Conservation (phyloP, 2,329 filamentous ascomycete genomes). For the Fusarium austroafricanum region DNA sequence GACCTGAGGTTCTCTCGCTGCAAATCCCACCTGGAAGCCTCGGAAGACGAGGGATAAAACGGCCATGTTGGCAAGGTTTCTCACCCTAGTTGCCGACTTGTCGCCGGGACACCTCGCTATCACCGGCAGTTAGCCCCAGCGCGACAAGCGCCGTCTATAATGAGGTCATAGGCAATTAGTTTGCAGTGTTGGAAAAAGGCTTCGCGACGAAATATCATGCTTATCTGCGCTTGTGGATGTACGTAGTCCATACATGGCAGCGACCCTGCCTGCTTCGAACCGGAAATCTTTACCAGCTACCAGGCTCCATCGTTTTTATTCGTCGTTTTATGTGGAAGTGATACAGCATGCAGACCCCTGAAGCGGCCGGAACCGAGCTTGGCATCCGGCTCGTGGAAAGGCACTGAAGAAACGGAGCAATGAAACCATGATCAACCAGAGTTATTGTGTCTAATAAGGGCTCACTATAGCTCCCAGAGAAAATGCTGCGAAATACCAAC, state of each 20-base stretch:
- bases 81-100: slow-evolving; percentile 40
- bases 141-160: slow-evolving; percentile 41
- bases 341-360: not conserved
- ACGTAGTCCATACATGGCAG: not conserved
- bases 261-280: not conserved
- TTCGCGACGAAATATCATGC: slow-evolving; percentile 7
- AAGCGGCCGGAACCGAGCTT: slow-evolving; percentile 11
- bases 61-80: slow-evolving; percentile 33
- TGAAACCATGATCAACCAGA: not conserved
- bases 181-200: not conserved
- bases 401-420: not conserved
- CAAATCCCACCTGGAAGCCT: slow-evolving; percentile 25
- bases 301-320: not conserved
- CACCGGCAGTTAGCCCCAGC: slow-evolving; percentile 19
- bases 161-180: slow-evolving; percentile 42
- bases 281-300: not conserved
- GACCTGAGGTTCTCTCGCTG: slow-evolving; percentile 1
- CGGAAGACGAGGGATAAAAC: slow-evolving; percentile 35
- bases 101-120: slow-evolving; percentile 35
- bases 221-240: slow-evolving; percentile 10
- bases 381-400: not conserved
- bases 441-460: not conserved
- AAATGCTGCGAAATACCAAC: slow-evolving; percentile 7
- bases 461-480: slow-evolving; percentile 30
- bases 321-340: not conserved